phyloP scores from a whole-genome alignment of 1,139 yeast species.

The Taphrina deformans region DNA sequence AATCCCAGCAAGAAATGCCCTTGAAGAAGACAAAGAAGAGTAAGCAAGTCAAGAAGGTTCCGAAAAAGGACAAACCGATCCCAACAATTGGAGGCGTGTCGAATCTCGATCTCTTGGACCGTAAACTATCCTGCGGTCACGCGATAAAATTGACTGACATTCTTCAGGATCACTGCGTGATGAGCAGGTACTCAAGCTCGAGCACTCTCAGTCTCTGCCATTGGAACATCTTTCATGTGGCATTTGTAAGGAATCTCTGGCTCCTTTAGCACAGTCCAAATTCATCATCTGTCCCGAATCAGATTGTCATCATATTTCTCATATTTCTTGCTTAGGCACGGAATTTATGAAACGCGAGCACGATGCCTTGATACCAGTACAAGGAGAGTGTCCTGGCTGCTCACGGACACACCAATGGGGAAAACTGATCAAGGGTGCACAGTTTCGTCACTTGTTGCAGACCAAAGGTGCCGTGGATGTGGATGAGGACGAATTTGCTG shows the following conservation, averaged over 20 bases:
- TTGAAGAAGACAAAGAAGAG: background rate
- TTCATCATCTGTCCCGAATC: conserved; percentile 14
- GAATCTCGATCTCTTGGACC: conserved; percentile 21
- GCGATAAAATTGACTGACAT: background rate
- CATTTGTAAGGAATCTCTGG: background rate
- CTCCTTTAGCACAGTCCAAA: background rate
- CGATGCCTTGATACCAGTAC: conserved; percentile 5
- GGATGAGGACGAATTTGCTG: conserved; percentile 19
- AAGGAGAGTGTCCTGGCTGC: conserved; percentile 26
- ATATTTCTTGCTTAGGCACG: conserved; percentile 15
- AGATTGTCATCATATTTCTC: conserved; percentile 11
- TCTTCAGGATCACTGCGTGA: background rate
- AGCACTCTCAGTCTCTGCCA: background rate
- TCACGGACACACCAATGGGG: conserved; percentile 7
- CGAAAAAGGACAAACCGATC: background rate
- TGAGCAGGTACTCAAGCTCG: background rate
- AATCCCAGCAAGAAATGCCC: background rate
- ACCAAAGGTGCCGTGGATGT: conserved; percentile 8
- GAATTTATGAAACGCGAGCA: background rate
- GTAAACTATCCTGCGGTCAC: background rate
- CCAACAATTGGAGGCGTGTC: conserved; percentile 10
- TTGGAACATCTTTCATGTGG: background rate
- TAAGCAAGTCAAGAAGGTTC: background rate
- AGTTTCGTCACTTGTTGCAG: conserved; percentile 16
- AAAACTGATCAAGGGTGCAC: conserved; percentile 20